Conservation (phyloP, 805 yeast species). For the Starmerella sp. region DNA sequence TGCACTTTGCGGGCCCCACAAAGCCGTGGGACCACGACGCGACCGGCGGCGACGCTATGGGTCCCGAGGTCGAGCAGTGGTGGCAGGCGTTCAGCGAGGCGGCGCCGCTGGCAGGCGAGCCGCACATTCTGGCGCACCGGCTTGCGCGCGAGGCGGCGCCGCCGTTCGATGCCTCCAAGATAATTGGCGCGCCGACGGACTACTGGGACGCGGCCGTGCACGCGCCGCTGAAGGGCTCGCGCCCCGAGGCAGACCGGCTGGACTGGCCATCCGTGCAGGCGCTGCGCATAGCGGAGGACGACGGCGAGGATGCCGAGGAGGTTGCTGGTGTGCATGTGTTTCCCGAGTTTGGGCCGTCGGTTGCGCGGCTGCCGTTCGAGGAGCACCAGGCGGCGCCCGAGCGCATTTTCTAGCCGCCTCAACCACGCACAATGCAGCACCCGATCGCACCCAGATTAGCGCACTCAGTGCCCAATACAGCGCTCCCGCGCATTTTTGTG, state of each 20-base stretch:
- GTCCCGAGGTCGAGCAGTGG: conserved; percentile 1
- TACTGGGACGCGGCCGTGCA: conserved; percentile 22
- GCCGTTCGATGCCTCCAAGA: conserved; percentile 1
- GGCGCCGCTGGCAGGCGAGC: background rate
- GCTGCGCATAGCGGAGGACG: conserved; percentile 4
- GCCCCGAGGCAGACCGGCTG: conserved; percentile 12
- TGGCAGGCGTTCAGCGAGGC: conserved; percentile 7
- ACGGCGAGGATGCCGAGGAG: background rate
- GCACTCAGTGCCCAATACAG: too few relatives aligned
- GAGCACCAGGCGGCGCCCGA: conserved; percentile 10
- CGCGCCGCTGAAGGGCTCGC: conserved; percentile 18
- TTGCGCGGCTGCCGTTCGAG: conserved; percentile 22
- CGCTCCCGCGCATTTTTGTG: too few relatives aligned
- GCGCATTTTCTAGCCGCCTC: conserved; percentile 9
- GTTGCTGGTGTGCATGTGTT: conserved; percentile 11
- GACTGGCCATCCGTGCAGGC: background rate
- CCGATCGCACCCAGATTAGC: too few relatives aligned
- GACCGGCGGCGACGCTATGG: background rate
- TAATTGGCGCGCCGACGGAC: conserved; percentile 18
- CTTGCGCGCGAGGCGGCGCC: conserved; percentile 1
- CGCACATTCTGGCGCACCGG: background rate
- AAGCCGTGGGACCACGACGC: conserved; percentile 31
- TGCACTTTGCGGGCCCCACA: conserved; percentile 32
- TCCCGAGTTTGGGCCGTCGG: conserved; percentile 19
- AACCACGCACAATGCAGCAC: too few relatives aligned